phyloP scores from a whole-genome alignment of 176 grass and related monocot genomes.

The Tuctoria greenei region DNA sequence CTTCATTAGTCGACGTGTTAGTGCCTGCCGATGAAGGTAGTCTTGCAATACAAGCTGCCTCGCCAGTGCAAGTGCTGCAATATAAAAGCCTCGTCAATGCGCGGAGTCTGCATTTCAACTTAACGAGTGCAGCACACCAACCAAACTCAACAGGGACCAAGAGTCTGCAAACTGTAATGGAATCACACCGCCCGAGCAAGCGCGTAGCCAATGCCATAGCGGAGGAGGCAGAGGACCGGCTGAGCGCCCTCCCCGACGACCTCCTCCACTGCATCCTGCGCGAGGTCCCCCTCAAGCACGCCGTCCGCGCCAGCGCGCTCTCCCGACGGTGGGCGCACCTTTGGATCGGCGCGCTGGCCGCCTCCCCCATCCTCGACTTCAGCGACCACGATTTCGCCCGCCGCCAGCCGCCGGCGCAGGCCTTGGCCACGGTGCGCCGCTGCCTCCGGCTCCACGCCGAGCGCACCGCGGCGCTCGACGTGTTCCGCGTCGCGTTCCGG shows the following conservation, averaged over 20 bases:
- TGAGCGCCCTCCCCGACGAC: constrained; percentile 59
- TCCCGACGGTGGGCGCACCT: constrained; percentile 37
- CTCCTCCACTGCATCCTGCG: constrained; percentile 55
- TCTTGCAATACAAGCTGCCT: neutral
- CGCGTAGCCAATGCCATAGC: neutral
- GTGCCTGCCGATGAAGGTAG: too few species aligned
- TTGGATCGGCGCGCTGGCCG: constrained; percentile 34
- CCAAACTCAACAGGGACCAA: too few species aligned
- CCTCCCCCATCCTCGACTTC: constrained; percentile 39
- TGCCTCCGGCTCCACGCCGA: constrained; percentile 47
- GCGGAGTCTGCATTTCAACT: neutral
- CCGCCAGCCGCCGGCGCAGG: constrained; percentile 33
- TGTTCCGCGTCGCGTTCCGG: constrained; percentile 36
- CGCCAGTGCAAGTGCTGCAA: neutral
- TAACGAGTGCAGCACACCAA: neutral
- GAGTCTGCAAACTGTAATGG: neutral
- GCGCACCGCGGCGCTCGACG: constrained; percentile 27
- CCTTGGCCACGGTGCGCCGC: constrained; percentile 23
- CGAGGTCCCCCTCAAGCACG: constrained; percentile 42
- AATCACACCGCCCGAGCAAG: neutral
- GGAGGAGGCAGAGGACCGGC: constrained; percentile 35
- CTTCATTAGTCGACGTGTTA: too few species aligned
- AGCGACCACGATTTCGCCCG: constrained; percentile 39
- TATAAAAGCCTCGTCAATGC: neutral
- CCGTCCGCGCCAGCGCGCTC: constrained; percentile 49